A percentile compares a stretch with the other conserved stretches of the same genome.
These are phyloP conservation scores for Cyberlindnera misumaiensis DNA, from an alignment of 805 yeast species.

Conservation along the genomic window DNA sequence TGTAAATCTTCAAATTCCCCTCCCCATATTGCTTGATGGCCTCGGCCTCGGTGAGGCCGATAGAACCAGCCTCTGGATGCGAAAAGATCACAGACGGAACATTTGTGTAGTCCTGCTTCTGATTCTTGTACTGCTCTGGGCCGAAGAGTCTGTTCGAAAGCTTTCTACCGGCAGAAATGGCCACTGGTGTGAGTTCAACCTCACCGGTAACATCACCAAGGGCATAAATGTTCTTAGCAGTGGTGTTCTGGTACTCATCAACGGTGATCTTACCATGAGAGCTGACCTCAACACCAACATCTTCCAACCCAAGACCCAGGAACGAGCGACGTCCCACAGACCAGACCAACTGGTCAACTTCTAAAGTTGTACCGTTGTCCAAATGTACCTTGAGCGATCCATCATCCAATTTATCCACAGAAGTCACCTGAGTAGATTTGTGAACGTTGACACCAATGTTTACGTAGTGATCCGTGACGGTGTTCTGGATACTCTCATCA, in stretches of 20 bases:
- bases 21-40: conserved; percentile 77
- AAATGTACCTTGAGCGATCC: conserved; percentile 46
- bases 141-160: conserved; percentile 90
- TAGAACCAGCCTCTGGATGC: conserved; percentile 95
- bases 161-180: conserved; percentile 96
- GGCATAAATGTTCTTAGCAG: conserved; percentile 65
- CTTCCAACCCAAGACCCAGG: conserved; percentile 67
- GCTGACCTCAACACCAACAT: conserved; percentile 63
- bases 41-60: conserved; percentile 76
- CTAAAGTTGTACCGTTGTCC: conserved; percentile 33
- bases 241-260: conserved; percentile 85
- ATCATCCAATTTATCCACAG: conserved; percentile 39
- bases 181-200: conserved; percentile 94
- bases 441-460: conserved; percentile 78
- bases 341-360: conserved; percentile 84
- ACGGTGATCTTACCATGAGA: conserved; percentile 58
- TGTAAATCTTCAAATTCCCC: conserved; percentile 74
- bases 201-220: conserved; percentile 93
- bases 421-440: conserved; percentile 49
- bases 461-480: conserved; percentile 74
- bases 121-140: conserved; percentile 56
- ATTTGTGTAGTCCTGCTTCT: conserved; percentile 78
- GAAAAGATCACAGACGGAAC: conserved; percentile 96
- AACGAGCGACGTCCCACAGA: conserved; percentile 86
- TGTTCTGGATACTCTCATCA: conserved; percentile 72